Evolutionary conservation across 495 filamentous ascomycete species (phyloP), one percentile per base, ranked within the genome.

Genomic region (Thermothielavioides terrestris): DNA sequence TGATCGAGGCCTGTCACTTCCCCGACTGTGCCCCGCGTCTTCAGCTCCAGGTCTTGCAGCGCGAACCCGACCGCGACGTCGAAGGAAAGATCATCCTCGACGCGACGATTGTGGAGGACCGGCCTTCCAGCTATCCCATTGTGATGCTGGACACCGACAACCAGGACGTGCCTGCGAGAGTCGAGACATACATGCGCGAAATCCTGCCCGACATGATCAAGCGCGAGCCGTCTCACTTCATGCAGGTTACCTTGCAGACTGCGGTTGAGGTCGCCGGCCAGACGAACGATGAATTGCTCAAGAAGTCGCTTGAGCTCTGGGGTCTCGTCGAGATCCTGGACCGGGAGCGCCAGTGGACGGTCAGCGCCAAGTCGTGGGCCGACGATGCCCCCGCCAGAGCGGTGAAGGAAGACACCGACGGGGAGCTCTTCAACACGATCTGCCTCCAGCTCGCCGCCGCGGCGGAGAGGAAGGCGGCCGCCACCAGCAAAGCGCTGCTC

Each of bases 251-350:
- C 1, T 53, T 94, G 26, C 53, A 74, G 26, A 71, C 77, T 1
- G 85, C 85, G 6, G 60, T 74, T 0, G 68, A 76, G 27, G 61
- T 87, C 23, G 70, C 70, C 5, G 67, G 65, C 31, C 60, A 72
- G 47, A 80, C 79, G 42, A 77, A 81, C 60, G 81, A 88, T 55
- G 65, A 70, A 22, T 68, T 90, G 6, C 70, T 91, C 12, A 75
- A 77, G 43, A 76, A 79, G 30, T 80, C 78, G 1, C 68, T 91
- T 6, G 83, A 91, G 59, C 72, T 94, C 3, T 94, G 86, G 85
- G 77, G 81, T 20, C 74, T 80, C 6, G 88, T 86, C 1, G 81
- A 85, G 53, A 78, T 91, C 23, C 72, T 91, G 40, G 83, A 86
- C 49, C 71, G 73, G n/a, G 80, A 83, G 34, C 63, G 82, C 15